Percentiles rank a stretch among this genome's conserved stretches.
These are phyloP conservation scores for Cairneyella variabilis DNA, from an alignment of 495 filamentous ascomycete species.

Conservation along the genomic window DNA sequence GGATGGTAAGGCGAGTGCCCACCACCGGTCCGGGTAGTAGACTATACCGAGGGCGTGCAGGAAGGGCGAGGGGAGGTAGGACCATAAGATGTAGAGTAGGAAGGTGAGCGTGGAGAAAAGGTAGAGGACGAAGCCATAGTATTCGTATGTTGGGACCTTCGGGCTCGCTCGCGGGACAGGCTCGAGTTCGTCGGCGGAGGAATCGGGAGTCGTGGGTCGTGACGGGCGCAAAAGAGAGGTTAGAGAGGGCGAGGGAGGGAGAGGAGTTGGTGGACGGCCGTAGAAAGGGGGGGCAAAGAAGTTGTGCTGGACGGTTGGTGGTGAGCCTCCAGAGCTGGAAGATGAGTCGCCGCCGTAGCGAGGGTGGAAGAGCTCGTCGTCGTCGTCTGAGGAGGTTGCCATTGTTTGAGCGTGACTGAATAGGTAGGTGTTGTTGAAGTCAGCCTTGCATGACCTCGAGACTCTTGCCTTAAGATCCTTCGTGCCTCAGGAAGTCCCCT, in stretches of 20 bases:
- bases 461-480: no score
- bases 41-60: constrained; percentile 89
- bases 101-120: constrained; percentile 77
- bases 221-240: constrained; percentile 94
- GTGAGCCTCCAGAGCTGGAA: constrained; percentile 19
- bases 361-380: constrained; percentile 31
- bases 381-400: constrained; percentile 46
- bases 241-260: constrained; percentile 89
- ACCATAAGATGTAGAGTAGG: constrained; percentile 89
- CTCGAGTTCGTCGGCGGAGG: constrained; percentile 77
- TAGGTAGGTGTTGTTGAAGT: no score
- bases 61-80: constrained; percentile 86
- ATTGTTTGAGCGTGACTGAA: no score
- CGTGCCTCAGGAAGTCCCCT: no score
- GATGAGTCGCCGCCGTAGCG: constrained; percentile 32
- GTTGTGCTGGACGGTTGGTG: constrained; percentile 34
- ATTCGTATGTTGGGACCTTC: constrained; percentile 96
- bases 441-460: no score
- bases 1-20: constrained; percentile 85
- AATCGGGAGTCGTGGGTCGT: constrained; percentile 86
- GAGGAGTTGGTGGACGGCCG: constrained; percentile 79
- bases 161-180: constrained; percentile 84
- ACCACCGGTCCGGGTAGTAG: constrained; percentile 98
- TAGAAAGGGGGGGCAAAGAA: constrained; percentile 87
- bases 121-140: constrained; percentile 97